Evolutionary conservation across 225 moss, liverwort and hornwort species (phyloP).

Genomic region (Bryoerythrophyllum caledonicum): DNA sequence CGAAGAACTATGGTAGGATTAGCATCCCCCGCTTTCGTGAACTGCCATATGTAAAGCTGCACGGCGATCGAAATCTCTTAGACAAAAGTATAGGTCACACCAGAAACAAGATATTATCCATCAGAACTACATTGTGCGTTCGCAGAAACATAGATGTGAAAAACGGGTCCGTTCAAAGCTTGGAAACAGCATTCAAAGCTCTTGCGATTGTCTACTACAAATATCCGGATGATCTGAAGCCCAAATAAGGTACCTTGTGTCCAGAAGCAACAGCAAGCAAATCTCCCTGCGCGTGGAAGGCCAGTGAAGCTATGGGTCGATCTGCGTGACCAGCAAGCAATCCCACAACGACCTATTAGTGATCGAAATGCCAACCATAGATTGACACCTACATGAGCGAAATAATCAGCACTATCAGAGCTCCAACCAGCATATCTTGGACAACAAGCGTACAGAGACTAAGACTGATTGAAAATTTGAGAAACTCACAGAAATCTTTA

Average conservation of each 20-base stretch:
- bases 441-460: conserved; percentile 1
- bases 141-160: not conserved
- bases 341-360: conserved; percentile 18
- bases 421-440: conserved; percentile 19
- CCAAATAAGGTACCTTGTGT: conserved; percentile 67
- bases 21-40: conserved; percentile 77
- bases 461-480: conserved; percentile 1
- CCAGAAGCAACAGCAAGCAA: conserved; percentile 98
- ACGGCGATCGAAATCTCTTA: conserved; percentile 19
- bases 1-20: conserved; percentile 83
- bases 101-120: not conserved
- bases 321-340: conserved; percentile 47
- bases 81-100: not conserved
- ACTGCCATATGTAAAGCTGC: conserved; percentile 99
- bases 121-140: not conserved
- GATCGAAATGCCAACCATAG: conserved; percentile 3
- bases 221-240: conserved; percentile 12
- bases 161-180: not conserved
- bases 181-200: not conserved
- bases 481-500: conserved; percentile 78
- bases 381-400: conserved; percentile 6
- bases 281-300: conserved; percentile 98
- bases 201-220: not conserved
- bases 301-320: conserved; percentile 98
- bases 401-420: not conserved